Base-by-base conservation (phyloP, 495 filamentous ascomycete species). In the Cladorrhinum samala region DNA sequence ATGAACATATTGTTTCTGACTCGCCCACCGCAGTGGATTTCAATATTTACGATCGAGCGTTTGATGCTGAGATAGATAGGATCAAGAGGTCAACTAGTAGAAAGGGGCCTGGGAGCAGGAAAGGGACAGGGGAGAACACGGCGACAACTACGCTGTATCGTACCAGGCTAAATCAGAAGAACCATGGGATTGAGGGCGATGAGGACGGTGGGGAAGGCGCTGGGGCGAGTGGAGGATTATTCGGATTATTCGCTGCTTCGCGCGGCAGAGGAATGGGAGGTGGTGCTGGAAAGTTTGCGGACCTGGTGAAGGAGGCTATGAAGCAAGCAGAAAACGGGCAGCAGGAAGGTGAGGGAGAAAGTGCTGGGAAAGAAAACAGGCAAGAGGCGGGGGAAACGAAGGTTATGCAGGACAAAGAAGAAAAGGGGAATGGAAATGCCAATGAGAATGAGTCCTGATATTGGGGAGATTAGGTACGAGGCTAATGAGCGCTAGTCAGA, bases 21-120 rank as follows among this genome's bases (percentile, higher is more conserved):
- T 91, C 86, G 8, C 91, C 90, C 8, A 81, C 82, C 1, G 84
- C 82, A 7, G 85, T 85, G 4, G 88, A 92, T 41, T 86, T 88
- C 56, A 83, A 91, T 58, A 83, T 96, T 41, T 96, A 95, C 63
- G 89, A 95, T 57, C 82, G 77, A 0, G 92, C 92, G 3, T 97
- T 95, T 60, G 80, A 86, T 38, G 73, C 83, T 45, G 89, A 95
- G 73, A 78, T 95, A 9, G 80, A 87, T 49, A 81, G 86, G 9
- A 94, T 96, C 61, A 63, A 60, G 60, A 18, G 60, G 41, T 53
- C 58, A 9, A 50, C 39, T 11, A 68, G 66, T 16, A 38, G 57
- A 1, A 56, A 52, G 27, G 38, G 47, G 6, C 24, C 49, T 2
- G 27, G 52, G 2, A 21, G 25, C 18, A 18, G 55, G 24, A 20